Conservation (phyloP, 2,329 filamentous ascomycete genomes). For the Colletotrichum brevisporum region DNA sequence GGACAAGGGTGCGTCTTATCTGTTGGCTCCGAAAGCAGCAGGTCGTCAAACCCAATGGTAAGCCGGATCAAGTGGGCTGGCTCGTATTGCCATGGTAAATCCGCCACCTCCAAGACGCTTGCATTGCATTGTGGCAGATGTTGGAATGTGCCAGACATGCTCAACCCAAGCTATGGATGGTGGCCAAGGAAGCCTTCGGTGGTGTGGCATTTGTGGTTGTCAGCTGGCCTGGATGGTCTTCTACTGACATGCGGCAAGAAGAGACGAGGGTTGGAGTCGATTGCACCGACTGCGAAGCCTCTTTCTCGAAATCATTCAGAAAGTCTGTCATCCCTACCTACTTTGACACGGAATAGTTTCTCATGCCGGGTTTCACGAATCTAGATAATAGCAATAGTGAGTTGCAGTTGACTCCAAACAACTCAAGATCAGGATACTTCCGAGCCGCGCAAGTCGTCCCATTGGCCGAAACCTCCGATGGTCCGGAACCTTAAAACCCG, state of each 20-base stretch:
- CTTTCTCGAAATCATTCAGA: too few relatives aligned
- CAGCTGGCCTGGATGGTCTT: too few relatives aligned
- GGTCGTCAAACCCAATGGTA: neutral
- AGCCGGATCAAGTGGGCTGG: conserved; percentile 17
- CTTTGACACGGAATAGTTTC: too few relatives aligned
- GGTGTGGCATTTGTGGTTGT: too few relatives aligned
- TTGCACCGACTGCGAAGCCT: too few relatives aligned
- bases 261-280: too few relatives aligned
- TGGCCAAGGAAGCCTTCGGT: too few relatives aligned
- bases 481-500: conserved; percentile 1
- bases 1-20: conserved; percentile 25
- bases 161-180: neutral
- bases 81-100: conserved; percentile 20
- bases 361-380: too few relatives aligned
- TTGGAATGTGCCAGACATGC: neutral
- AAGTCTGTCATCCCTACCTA: too few relatives aligned
- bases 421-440: neutral
- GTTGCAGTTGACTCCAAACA: too few relatives aligned
- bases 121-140: neutral
- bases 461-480: neutral
- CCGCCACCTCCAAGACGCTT: conserved; percentile 7
- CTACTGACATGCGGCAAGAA: too few relatives aligned
- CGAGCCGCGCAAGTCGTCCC: neutral
- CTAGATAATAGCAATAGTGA: too few relatives aligned
- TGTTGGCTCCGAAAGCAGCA: conserved; percentile 20